These are phyloP conservation scores for Pythium pyrilobum DNA, from an alignment of 352 stramenopile genomes.

Conservation along the genomic window DNA sequence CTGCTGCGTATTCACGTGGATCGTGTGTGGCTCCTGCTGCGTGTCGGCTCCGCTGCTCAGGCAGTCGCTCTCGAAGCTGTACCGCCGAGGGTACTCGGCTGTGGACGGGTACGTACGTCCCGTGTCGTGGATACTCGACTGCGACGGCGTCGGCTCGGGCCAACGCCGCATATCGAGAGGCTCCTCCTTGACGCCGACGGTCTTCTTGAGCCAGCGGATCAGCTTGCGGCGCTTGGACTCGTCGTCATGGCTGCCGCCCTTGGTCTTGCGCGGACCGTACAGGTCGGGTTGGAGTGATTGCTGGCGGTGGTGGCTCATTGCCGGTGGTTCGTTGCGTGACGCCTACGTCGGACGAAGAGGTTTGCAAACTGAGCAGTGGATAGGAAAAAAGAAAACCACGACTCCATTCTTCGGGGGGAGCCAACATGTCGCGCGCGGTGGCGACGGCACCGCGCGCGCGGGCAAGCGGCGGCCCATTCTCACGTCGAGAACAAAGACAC, in stretches of 20 bases:
- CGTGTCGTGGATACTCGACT: background rate
- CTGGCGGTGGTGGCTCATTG: background rate
- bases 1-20: background rate
- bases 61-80: no score
- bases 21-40: no score
- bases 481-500: no score
- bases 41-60: no score
- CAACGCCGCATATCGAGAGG: background rate
- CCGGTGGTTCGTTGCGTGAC: background rate
- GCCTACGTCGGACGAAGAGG: no score
- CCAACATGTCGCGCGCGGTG: no score
- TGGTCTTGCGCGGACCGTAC: background rate
- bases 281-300: background rate
- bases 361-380: background rate
- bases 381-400: no score
- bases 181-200: conserved; percentile 15
- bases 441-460: no score
- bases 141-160: background rate
- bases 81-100: no score
- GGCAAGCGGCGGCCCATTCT: no score
- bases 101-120: no score
- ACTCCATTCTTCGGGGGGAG: no score
- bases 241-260: background rate
- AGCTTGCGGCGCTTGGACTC: conserved; percentile 21
- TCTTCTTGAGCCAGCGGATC: conserved; percentile 24